phyloP scores from a whole-genome alignment of 352 stramenopile species.

The Pythium grandisporangium region DNA sequence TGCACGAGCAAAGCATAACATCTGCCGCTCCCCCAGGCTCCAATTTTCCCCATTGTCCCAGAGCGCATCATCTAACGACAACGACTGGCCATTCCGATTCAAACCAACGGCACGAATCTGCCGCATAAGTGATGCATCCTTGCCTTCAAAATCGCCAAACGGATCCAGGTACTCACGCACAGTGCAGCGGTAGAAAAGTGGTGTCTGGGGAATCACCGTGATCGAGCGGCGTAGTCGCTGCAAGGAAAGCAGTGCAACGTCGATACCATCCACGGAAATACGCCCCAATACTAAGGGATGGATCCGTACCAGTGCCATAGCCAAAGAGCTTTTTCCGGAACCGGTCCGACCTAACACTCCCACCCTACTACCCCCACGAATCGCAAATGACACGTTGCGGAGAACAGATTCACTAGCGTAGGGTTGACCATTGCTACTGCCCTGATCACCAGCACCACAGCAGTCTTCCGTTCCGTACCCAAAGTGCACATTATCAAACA shows the following conservation, averaged over 20 bases:
- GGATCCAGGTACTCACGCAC: constrained; percentile 88
- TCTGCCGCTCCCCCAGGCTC: constrained; percentile 14
- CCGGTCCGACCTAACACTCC: constrained; percentile 20
- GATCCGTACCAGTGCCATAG: constrained; percentile 20
- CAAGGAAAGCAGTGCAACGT: constrained; percentile 24
- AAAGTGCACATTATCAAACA: constrained; percentile 1
- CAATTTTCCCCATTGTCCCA: constrained; percentile 54
- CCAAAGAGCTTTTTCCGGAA: constrained; percentile 21
- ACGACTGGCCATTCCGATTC: background rate
- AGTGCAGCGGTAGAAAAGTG: constrained; percentile 81
- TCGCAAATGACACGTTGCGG: constrained; percentile 9
- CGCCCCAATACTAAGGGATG: constrained; percentile 19
- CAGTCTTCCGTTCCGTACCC: no score
- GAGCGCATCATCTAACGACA: constrained; percentile 6
- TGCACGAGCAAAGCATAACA: constrained; percentile 18
- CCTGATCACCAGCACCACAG: no score
- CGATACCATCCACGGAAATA: constrained; percentile 75
- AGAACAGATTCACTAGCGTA: no score
- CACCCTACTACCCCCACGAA: constrained; percentile 12
- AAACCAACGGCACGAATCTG: constrained; percentile 13
- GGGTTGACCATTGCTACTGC: background rate
- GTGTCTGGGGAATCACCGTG: constrained; percentile 67
- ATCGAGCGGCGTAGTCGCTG: constrained; percentile 8
- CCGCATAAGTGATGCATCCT: constrained; percentile 27
- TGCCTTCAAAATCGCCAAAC: constrained; percentile 50